Conservation (phyloP, 805 yeast species). For the Candida multigemmis region DNA sequence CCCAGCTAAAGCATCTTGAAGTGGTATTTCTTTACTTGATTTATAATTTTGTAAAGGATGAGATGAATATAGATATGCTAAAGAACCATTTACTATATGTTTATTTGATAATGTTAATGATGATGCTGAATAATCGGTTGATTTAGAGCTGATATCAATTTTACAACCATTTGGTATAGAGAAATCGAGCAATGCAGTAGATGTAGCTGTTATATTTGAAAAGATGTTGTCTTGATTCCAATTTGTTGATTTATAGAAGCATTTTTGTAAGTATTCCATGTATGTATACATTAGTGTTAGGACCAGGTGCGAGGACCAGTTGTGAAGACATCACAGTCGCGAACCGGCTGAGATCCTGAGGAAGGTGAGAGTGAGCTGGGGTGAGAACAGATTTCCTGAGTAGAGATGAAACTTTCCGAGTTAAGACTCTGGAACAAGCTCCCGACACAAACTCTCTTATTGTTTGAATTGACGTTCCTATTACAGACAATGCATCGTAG, state of each 20-base stretch:
- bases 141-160: conserved; percentile 59
- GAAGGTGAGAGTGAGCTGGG: background rate
- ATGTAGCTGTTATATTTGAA: conserved; percentile 65
- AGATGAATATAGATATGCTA: conserved; percentile 74
- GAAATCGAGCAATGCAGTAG: conserved; percentile 65
- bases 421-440: no score
- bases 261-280: conserved; percentile 77
- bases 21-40: conserved; percentile 42
- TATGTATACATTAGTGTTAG: conserved; percentile 52
- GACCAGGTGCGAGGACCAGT: background rate
- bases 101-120: conserved; percentile 61
- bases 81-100: conserved; percentile 65
- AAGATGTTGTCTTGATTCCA: conserved; percentile 81
- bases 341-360: no score
- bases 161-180: conserved; percentile 57
- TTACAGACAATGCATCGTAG: no score
- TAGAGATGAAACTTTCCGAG: no score
- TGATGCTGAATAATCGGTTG: conserved; percentile 63
- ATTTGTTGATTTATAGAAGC: conserved; percentile 58
- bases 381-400: background rate
- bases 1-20: conserved; percentile 65
- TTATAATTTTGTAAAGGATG: conserved; percentile 41
- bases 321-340: no score
- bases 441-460: no score
- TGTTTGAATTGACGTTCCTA: no score